Base-by-base conservation (phyloP, 106 monocot genomes). In the Platanthera guangdongensis region DNA sequence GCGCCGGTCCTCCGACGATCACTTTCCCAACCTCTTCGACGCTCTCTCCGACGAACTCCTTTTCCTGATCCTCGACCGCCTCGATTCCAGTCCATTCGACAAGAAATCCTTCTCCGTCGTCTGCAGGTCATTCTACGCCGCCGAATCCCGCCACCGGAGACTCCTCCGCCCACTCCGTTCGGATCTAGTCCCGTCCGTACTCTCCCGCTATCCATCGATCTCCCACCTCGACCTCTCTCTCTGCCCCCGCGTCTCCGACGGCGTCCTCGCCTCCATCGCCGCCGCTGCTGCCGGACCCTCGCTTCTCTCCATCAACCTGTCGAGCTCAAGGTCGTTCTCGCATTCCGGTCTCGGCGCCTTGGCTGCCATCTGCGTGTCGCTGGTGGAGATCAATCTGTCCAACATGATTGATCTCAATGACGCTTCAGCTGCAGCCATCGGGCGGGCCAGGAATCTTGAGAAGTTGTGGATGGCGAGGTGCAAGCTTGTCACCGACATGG, bases 91-190 rank as follows among this genome's bases (percentile, higher is more conserved):
- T 50, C 75, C 85, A 11, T 25, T 51, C 47, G 78, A 78, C 80
- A 80, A 62, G 78, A 94, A 91, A 19, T 74, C 91, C 73, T 78
- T 94, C 81, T 83, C 94, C 48, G 81, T 84, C 57, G 83, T 79
- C 69, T 91, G 83, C 78, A 78, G 72, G 9, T 18, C 85, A 49
- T 86, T 89, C 82, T 71, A 68, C 82, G 14, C 64, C 71, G 80
- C 74, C 68, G 91, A 91, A 76, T 89, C 94, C 25, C 85, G 80
- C 48, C 94, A 91, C 82, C 91, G 94, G 51, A 78, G 82, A 13
- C 12, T 75, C 18, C 80, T 94, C 52, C 73, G 69, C 16, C 87
- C 89, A 4, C 83, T 87, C 64, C 91, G 85, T 8, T 48, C 83
- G 51, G 76, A 80, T 30, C 79, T 91, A 49, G 81, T 94, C 55